phyloP scores from a whole-genome alignment of 805 yeast genomes.

The Barnettozyma wickerhamii region DNA sequence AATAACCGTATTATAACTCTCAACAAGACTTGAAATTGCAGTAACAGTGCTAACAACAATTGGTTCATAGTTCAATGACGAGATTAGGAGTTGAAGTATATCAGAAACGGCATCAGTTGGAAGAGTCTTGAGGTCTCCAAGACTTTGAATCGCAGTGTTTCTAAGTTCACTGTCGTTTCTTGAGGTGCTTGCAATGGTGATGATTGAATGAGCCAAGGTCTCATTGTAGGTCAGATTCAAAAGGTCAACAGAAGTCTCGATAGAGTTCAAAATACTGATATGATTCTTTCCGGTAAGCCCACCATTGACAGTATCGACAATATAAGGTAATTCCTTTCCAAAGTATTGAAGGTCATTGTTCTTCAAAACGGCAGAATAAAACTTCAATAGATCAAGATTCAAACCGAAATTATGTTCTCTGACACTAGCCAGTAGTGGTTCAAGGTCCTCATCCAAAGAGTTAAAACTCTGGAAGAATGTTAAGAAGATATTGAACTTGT shows the following conservation, averaged over 20 bases:
- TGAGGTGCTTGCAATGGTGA: conserved; percentile 29
- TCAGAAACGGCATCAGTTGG: conserved; percentile 23
- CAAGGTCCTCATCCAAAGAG: conserved; percentile 21
- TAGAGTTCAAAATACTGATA: conserved; percentile 31
- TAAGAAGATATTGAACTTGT: conserved; percentile 21
- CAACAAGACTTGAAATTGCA: conserved; percentile 24
- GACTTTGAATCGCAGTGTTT: conserved; percentile 30
- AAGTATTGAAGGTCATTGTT: conserved; percentile 29
- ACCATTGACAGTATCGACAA: conserved; percentile 25
- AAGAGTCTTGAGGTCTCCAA: conserved; percentile 27
- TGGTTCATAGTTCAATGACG: conserved; percentile 32
- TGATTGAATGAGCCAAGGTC: conserved; percentile 24
- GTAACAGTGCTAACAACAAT: conserved; percentile 29
- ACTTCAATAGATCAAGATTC: conserved; percentile 31
- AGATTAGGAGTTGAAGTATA: conserved; percentile 29
- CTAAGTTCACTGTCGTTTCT: conserved; percentile 35
- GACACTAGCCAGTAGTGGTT: conserved; percentile 17
- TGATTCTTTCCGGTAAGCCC: conserved; percentile 34
- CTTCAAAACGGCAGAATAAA: conserved; percentile 32
- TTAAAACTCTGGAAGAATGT: conserved; percentile 24
- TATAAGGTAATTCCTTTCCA: conserved; percentile 25
- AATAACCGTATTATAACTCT: conserved; percentile 12
- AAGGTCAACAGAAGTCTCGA: conserved; percentile 28
- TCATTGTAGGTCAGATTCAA: conserved; percentile 22
- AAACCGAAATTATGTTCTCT: conserved; percentile 24